Base-by-base conservation (phyloP, 2,329 filamentous ascomycete genomes). In the Pyrenophora seminiperda region DNA sequence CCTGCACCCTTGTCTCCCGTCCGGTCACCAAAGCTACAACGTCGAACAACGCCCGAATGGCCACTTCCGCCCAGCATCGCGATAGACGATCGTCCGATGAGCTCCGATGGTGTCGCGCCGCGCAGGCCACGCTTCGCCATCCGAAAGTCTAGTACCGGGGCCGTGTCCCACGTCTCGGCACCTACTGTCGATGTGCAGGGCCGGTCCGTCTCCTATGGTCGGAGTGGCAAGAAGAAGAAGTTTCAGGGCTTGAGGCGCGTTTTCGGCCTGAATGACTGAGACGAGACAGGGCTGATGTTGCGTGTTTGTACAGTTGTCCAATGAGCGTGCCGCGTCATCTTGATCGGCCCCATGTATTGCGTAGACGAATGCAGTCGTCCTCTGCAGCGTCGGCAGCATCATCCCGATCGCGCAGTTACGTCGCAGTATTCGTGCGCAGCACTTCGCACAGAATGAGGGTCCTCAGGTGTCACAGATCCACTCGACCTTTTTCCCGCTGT, bases 231-330 rank as follows among this genome's bases (percentile, higher is more conserved):
- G 70, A 82, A 81, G 75, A 90, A 89, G 79, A 88, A 86, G 72
- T 90, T 90, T 71, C 79, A 80, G 33, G 75, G 77, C 46, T 71
- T 90, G 66, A 83, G 87, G 68, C 83, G 79, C 68, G 86, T 87
- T 70, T 88, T 90, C 72, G 77, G 79, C 40, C 68, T 85, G 41
- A 73, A 82, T 65, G 80, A 83, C 62, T 84, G 70, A 75, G 42
- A 27, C 24, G 9, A 27, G 24, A 27, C 29, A 30, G 41, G 18
- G 50, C 61, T 67, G 47, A 65, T 42, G 24, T 14, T 20, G 14
- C 17, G 36, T 30, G 50, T 34, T 30, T 43, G n/a, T 42, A 62
- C 41, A 52, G 15, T 24, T 38, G 7, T 20, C 18, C 24, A 17
- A 14, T 24, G 14, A 41, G 37, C 22, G n/a, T 32, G 24, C 31